Percentiles rank a stretch among this genome's conserved stretches.
Conservation (phyloP, 208 protist genomes). For the Cochliopodium minus region DNA sequence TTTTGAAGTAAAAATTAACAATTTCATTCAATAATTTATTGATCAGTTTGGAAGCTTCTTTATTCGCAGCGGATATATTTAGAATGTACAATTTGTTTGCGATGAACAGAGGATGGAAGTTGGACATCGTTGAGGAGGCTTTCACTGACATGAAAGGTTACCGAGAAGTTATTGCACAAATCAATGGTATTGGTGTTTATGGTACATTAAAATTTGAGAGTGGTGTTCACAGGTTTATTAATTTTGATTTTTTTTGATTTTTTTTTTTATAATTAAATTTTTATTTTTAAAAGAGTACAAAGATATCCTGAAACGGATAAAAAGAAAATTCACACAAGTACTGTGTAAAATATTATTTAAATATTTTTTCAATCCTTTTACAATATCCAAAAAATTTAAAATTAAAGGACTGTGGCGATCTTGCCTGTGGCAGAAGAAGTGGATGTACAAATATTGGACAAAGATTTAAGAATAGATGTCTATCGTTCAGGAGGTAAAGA, state of each 20-base stretch:
- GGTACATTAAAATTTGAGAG: neutral
- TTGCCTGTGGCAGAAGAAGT: slow-evolving; percentile 9
- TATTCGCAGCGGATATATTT: slow-evolving; percentile 21
- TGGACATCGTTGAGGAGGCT: neutral
- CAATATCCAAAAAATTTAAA: too few species aligned
- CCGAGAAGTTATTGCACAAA: neutral
- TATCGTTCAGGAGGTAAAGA: slow-evolving; percentile 19
- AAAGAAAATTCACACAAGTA: neutral
- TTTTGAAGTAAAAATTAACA: too few species aligned
- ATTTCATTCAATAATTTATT: too few species aligned
- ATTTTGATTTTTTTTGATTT: too few species aligned
- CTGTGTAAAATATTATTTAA: too few species aligned
- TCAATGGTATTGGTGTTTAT: neutral
- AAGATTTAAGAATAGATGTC: slow-evolving; percentile 36
- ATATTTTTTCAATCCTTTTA: too few species aligned
- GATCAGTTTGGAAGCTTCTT: slow-evolving; percentile 33
- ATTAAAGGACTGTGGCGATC: neutral
- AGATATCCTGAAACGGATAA: neutral
- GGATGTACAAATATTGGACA: slow-evolving; percentile 27
- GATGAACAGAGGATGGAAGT: neutral
- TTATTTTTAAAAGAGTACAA: too few species aligned
- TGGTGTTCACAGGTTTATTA: slow-evolving; percentile 2
- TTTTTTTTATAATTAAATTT: too few species aligned
- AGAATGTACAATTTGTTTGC: slow-evolving; percentile 8
- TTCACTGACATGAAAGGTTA: too few species aligned